Conservation (phyloP, 164 flowering plant genomes). For the Tinospora cordifolia region DNA sequence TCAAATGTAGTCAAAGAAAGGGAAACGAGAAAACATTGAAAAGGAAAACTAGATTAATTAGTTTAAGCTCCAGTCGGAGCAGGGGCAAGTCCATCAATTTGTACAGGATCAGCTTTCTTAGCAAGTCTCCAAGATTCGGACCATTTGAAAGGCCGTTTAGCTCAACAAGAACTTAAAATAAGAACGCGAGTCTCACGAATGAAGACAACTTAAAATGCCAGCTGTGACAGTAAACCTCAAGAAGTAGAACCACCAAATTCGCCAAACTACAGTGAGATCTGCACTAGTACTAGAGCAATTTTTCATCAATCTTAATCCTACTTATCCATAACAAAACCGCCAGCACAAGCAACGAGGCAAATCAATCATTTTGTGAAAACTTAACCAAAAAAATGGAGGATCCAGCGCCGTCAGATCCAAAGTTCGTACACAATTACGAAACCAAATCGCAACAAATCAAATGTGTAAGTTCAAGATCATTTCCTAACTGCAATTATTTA, state of each 20-base stretch:
- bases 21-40: not conserved
- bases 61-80: not conserved
- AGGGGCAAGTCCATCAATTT: not conserved
- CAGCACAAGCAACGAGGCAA: not conserved
- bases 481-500: slow-evolving; percentile 6
- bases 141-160: too few relatives aligned
- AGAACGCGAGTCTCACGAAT: not conserved
- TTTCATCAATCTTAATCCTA: not conserved
- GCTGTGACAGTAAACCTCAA: not conserved
- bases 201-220: not conserved
- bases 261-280: slow-evolving; percentile 6
- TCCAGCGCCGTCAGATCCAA: slow-evolving; percentile 10
- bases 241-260: not conserved
- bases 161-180: not conserved
- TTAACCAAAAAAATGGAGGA: not conserved
- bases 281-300: not conserved
- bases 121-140: too few relatives aligned
- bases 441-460: slow-evolving; percentile 1
- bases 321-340: not conserved
- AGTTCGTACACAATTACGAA: not conserved
- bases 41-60: not conserved
- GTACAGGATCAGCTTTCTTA: not conserved
- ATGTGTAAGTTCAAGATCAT: not conserved
- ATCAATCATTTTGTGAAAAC: not conserved
- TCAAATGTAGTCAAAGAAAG: not conserved